A percentile compares a stretch with the other conserved stretches of the same genome.
phyloP scores from a whole-genome alignment of 1,284 basidiomycete species.

The Pseudozyma hubeiensis region DNA sequence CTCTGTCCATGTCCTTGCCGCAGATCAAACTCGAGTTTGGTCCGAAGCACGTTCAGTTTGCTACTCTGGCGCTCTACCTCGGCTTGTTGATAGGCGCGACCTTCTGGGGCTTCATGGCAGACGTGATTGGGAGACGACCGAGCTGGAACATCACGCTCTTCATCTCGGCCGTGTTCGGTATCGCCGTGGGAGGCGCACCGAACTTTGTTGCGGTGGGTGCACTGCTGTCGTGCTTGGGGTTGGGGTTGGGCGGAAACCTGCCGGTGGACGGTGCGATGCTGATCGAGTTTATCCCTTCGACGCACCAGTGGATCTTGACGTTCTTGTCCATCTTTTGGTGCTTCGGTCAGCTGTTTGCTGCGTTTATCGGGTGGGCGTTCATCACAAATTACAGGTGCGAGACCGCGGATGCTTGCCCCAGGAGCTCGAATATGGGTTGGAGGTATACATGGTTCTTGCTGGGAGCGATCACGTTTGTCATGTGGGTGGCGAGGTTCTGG shows the following conservation, averaged over 20 bases:
- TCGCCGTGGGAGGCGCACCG: conserved; percentile 74
- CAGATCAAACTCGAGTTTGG: conserved; percentile 59
- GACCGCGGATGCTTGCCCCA: conserved; percentile 70
- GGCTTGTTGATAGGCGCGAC: conserved; percentile 75
- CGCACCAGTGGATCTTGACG: conserved; percentile 74
- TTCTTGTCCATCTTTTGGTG: conserved; percentile 78
- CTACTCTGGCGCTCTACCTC: conserved; percentile 73
- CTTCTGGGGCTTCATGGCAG: conserved; percentile 71
- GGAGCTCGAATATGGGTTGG: conserved; percentile 75
- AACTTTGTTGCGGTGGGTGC: conserved; percentile 73
- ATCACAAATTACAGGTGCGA: conserved; percentile 71
- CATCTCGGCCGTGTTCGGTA: conserved; percentile 74
- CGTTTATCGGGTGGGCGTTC: conserved; percentile 69
- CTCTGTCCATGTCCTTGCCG: conserved; percentile 59
- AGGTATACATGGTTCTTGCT: conserved; percentile 74
- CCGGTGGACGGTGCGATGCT: conserved; percentile 65
- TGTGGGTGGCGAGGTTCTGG: conserved; percentile 67
- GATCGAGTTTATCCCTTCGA: conserved; percentile 61
- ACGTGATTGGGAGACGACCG: conserved; percentile 71
- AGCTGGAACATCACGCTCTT: conserved; percentile 76
- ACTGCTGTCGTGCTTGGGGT: conserved; percentile 73
- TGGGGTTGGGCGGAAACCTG: conserved; percentile 74
- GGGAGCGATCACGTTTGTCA: conserved; percentile 55
- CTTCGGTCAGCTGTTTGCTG: conserved; percentile 73
- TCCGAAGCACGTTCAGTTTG: conserved; percentile 54